phyloP scores from a whole-genome alignment of 208 protist genomes.

The Hexamita inflata region DNA sequence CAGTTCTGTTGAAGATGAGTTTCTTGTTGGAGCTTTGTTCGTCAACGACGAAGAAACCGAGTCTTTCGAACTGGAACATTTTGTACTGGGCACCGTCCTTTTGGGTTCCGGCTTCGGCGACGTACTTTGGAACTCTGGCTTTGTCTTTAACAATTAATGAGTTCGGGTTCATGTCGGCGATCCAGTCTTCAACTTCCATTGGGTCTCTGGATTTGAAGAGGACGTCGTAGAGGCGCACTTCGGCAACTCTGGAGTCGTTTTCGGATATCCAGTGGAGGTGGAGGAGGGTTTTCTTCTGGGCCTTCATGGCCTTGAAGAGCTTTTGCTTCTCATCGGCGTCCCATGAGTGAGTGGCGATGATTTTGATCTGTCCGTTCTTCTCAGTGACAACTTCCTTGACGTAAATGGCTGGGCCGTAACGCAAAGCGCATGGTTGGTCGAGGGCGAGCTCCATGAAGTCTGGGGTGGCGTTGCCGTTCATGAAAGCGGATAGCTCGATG shows the following conservation, averaged over 20 bases:
- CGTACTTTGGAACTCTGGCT: not conserved
- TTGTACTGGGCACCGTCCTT: not conserved
- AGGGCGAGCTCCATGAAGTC: not conserved
- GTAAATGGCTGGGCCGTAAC: conserved; percentile 31
- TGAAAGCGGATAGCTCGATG: conserved; percentile 41
- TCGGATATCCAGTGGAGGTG: conserved; percentile 37
- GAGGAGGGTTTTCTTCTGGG: not conserved
- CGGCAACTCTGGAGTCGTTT: conserved; percentile 1
- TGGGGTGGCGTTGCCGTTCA: conserved; percentile 33
- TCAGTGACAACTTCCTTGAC: conserved; percentile 28
- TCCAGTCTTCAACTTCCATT: conserved; percentile 37
- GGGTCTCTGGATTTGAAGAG: conserved; percentile 54
- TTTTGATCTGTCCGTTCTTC: conserved; percentile 20
- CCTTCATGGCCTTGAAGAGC: not conserved
- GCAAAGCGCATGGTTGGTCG: conserved; percentile 8
- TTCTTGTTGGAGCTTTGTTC: conserved; percentile 48
- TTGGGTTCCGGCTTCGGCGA: not conserved
- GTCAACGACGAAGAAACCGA: conserved; percentile 48
- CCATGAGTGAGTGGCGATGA: not conserved
- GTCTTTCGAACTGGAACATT: conserved; percentile 39
- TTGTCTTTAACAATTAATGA: conserved; percentile 38
- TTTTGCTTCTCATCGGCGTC: conserved; percentile 18
- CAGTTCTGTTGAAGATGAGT: conserved; percentile 67
- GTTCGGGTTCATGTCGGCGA: conserved; percentile 56
- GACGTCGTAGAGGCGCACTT: conserved; percentile 57